Percentiles rank a stretch among this genome's conserved stretches.
Conservation (phyloP, 2,329 filamentous ascomycete species). For the Dothiorella sarmentorum region DNA sequence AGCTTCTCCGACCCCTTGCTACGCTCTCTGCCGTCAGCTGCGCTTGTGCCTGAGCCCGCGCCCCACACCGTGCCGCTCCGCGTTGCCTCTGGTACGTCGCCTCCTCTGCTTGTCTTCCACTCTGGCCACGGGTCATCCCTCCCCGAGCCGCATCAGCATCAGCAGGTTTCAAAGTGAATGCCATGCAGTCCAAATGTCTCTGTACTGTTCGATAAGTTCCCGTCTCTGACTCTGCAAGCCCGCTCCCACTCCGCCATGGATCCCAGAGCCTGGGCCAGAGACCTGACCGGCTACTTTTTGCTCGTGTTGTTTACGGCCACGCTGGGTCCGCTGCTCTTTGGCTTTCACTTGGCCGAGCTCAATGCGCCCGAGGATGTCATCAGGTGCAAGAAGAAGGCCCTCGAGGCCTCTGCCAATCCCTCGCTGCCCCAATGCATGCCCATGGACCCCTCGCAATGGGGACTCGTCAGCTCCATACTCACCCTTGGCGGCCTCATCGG, state of each 20-base stretch:
- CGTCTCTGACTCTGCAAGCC: not conserved
- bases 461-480: conserved; percentile 84
- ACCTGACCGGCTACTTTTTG: conserved; percentile 71
- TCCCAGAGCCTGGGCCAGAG: conserved; percentile 39
- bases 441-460: conserved; percentile 79
- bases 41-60: not conserved
- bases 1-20: no score
- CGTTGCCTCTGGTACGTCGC: not conserved
- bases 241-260: conserved; percentile 31
- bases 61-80: not conserved
- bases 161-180: not conserved
- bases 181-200: not conserved
- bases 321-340: conserved; percentile 87
- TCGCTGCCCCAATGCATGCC: conserved; percentile 74
- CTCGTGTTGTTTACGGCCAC: conserved; percentile 73
- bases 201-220: not conserved
- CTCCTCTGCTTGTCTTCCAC: conserved; percentile 4
- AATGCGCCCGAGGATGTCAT: conserved; percentile 94
- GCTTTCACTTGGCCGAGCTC: conserved; percentile 89
- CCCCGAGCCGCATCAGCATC: not conserved
- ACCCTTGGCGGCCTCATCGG: conserved; percentile 84
- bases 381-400: conserved; percentile 68
- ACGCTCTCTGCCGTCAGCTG: not conserved
- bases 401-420: conserved; percentile 35
- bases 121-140: not conserved